Evolutionary conservation across 306 rosid genomes (phyloP), one percentile per base, ranked within the genome.

Genomic region (Vigna hirtella): DNA sequence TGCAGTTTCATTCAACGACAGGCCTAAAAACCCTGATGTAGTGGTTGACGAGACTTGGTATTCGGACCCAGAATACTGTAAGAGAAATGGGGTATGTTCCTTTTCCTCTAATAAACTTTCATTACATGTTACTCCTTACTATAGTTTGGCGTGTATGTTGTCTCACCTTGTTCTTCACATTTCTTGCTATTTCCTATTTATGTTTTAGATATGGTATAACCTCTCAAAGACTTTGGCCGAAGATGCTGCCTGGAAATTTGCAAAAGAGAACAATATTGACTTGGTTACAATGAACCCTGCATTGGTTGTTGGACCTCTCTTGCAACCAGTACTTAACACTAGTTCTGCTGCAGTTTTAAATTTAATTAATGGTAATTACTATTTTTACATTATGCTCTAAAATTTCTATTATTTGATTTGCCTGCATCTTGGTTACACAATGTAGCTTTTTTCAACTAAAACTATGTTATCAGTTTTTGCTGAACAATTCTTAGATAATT

Each of bases 161-260:
- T 17, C 55, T 18, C 66, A 32, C 56, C 24, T 42, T 52, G 32
- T 45, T 58, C 58, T 8, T 63, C 17, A 18, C 12, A 26, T 79
- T 74, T 80, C 36, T 42, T 20, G 36, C 16, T 49, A n/a, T 43
- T 34, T 56, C 57, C 1, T 79, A 7, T 61, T 65, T 20, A 7
- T 66, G 16, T 65, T 75, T 85, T 86, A 91, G 97, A 62, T 69
- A 10, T 92, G 97, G 94, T 88, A 89, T 65, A 71, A 2, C 0
- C 67, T 76, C 18, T 72, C 93, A 14, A 92, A 90, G 86, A 92
- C 97, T 58, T 72, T 89, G 84, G 93, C 95, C 2, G 95, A 90
- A 76, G 90, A 90, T 14, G 87, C 83, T 69, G 95, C 91, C 51
- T 90, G 95, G 93, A 88, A 90, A 76, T 90, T 90, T 72, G 89